Base-by-base conservation (phyloP, 2,329 filamentous ascomycete genomes). In the Tolypocladium nubicola region DNA sequence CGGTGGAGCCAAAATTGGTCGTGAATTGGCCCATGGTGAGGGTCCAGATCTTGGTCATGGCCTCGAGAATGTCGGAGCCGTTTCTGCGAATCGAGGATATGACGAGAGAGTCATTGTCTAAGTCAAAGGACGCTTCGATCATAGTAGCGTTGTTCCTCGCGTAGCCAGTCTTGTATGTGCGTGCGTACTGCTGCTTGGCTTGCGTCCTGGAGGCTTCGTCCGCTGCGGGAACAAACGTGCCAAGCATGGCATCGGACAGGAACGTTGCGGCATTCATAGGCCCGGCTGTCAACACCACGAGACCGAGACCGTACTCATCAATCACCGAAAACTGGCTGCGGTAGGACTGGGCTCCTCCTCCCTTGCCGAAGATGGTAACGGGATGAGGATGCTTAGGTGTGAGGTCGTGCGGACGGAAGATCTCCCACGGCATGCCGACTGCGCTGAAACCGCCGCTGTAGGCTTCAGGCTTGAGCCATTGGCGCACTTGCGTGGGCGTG, bases 351-450 rank as follows among this genome's bases (percentile, higher is more conserved):
- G 71, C 69, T 3, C 67, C 70, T 13, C 71, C 72, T 3, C 65
- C 66, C 56, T 74, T 75, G 1, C 63, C 67, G 39, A 68, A 69
- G 2, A 73, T 59, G 16, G 71, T 65, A 4, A 74, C 60, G 1
- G 64, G 56, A 26, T 73, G 71, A 0, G 67, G 64, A 45, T 72
- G 61, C 0, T 62, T 39, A 0, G 66, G 63, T 0, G 65, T 65
- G 0, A 73, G 52, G 30, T 65, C 60, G 0, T 62, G 19, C 0
- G 65, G 62, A 1, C 67, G 69, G 1, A 67, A 63, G 16, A 73
- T 72, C 52, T 75, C 71, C 73, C 71, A 73, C 0, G 72, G 70
- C 61, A 68, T 66, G 3, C 72, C 72, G 3, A 71, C 70, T 26
- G 71, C 64, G 14, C 63, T 65, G 33, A 64, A 61, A 0, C 61